Evolutionary conservation across 768 basidiomycete genomes (phyloP).

Genomic region (Hygrocybe punicea): DNA sequence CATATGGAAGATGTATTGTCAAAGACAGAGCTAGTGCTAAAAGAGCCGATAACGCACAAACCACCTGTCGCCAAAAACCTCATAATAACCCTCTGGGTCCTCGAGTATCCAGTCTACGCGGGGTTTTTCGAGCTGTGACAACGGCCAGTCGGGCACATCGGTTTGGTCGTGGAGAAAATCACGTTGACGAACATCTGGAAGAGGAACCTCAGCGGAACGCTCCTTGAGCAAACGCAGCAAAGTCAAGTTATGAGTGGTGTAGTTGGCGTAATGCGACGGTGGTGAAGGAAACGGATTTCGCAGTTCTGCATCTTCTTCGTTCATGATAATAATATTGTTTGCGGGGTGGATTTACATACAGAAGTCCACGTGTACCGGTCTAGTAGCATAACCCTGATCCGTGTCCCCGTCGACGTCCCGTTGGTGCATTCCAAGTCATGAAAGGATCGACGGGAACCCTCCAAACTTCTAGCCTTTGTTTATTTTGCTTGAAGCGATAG

Average conservation of each 20-base stretch:
- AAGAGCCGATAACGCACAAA: conserved; percentile 50
- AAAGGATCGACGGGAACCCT: too few species aligned
- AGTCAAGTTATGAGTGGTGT: conserved; percentile 68
- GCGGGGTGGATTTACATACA: not conserved
- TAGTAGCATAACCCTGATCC: too few species aligned
- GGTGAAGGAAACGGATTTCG: conserved; percentile 89
- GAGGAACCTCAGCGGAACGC: conserved; percentile 38
- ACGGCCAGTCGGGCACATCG: conserved; percentile 75
- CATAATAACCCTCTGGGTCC: conserved; percentile 68
- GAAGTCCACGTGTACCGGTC: not conserved
- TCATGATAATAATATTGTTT: conserved; percentile 36
- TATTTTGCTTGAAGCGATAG: too few species aligned
- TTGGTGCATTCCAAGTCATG: too few species aligned
- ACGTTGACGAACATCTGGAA: conserved; percentile 51
- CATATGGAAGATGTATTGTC: not conserved
- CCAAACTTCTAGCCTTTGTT: too few species aligned
- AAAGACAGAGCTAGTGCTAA: conserved; percentile 8
- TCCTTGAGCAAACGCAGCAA: conserved; percentile 62
- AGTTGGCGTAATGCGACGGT: conserved; percentile 77
- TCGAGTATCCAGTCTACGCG: conserved; percentile 89
- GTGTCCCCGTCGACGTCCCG: too few species aligned
- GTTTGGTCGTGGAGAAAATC: conserved; percentile 65
- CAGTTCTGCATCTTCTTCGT: conserved; percentile 72
- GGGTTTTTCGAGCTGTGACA: conserved; percentile 77
- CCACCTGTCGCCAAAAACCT: conserved; percentile 86